Evolutionary conservation across 345 rosid species (phyloP), one percentile per base, ranked within the genome.

Genomic region (Aquilaria sinensis): DNA sequence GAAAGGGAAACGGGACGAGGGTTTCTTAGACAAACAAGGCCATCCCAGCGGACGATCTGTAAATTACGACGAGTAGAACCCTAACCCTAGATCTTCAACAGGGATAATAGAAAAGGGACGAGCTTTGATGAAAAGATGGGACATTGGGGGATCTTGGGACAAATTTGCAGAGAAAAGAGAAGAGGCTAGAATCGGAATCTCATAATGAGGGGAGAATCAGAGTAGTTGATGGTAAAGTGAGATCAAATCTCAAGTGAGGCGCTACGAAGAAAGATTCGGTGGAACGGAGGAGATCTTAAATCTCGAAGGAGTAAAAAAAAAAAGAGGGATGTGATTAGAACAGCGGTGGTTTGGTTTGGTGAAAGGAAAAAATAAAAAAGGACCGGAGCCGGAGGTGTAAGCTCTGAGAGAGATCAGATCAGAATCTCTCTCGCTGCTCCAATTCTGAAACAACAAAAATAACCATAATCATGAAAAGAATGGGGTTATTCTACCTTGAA

Each of bases 91-190:
- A 64, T 62, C 70, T 46, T 53, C 55, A 64, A 41, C 61, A 72
- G 57, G 78, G 79, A 81, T 80, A 81, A 70, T 72, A 49, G 33
- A 34, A 60, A 57, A 47, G 57, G 32, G 64, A 64, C 6, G 59
- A 58, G 43, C 45, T 29, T n/a, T 13, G 63, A 57, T 49, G 11
- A 31, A 46, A 46, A 10, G 6, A 6, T 9, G 30, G n/a, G 50
- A 23, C 58, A 63, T 37, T 37, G 43, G 54, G 59, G 62, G 72
- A 73, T 69, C 65, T 33, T 63, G 56, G 52, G 54, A 70, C 30
- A 58, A 64, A 48, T 32, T 67, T 61, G 68, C 58, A 52, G 58
- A 51, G 57, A 69, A 50, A 50, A 5, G 30, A 31, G 16, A 34
- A 50, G 51, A 48, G 64, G 52, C 56, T 52, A n/a, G 41, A 49